phyloP scores from a whole-genome alignment of 441 rosid species.

The Francoa sonchifolia region DNA sequence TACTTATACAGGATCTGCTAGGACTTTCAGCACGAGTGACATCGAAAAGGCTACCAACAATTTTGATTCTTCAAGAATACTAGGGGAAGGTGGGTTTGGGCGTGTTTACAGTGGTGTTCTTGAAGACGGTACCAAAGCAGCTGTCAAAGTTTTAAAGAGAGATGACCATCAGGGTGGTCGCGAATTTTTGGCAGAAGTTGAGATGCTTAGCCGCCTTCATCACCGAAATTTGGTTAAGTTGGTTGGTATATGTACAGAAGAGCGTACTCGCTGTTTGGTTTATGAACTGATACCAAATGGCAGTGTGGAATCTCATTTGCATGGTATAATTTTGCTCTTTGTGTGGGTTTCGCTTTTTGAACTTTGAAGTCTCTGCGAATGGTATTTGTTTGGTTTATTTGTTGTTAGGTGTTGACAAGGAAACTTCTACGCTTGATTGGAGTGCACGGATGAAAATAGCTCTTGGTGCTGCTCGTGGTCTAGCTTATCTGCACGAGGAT shows the following conservation, averaged over 20 bases:
- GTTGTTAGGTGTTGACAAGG: constrained; percentile 56
- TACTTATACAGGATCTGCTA: constrained; percentile 73
- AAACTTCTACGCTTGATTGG: constrained; percentile 69
- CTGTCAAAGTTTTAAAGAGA: constrained; percentile 86
- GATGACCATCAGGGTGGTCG: constrained; percentile 87
- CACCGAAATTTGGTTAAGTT: constrained; percentile 87
- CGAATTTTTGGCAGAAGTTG: constrained; percentile 91
- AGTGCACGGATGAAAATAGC: constrained; percentile 79
- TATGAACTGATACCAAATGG: constrained; percentile 93
- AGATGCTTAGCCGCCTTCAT: constrained; percentile 97
- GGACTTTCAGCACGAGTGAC: constrained; percentile 63
- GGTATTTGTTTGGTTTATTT: constrained; percentile 1
- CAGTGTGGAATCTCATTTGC: constrained; percentile 93
- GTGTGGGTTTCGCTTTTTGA: background rate
- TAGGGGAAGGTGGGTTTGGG: constrained; percentile 97
- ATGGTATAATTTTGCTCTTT: constrained; percentile 34
- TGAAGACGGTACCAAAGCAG: constrained; percentile 75
- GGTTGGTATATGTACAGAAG: constrained; percentile 90
- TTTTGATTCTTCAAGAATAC: constrained; percentile 56
- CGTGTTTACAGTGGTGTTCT: constrained; percentile 70
- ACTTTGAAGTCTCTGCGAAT: constrained; percentile 1
- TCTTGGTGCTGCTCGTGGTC: constrained; percentile 86
- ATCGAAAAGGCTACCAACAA: constrained; percentile 66
- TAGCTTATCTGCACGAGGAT: constrained; percentile 91
- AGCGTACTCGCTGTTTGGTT: constrained; percentile 69